Evolutionary conservation across 306 rosid genomes (phyloP).

Genomic region (Pterocarpus santalinus): DNA sequence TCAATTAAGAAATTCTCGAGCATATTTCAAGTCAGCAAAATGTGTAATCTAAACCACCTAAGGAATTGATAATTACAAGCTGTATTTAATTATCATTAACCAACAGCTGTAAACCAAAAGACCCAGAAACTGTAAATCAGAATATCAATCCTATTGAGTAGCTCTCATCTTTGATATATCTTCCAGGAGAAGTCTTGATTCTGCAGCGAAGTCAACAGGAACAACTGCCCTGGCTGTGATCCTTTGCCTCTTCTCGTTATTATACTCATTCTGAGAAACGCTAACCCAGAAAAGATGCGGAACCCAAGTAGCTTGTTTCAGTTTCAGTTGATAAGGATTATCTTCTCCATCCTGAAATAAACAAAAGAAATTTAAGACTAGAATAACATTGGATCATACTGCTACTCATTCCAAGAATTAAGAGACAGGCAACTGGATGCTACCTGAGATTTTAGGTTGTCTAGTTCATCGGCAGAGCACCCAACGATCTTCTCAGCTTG

Average conservation of each 20-base stretch:
- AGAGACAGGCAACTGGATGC: neutral
- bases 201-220: slow-evolving; percentile 86
- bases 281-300: slow-evolving; percentile 84
- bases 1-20: neutral
- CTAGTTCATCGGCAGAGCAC: slow-evolving; percentile 89
- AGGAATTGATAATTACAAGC: slow-evolving; percentile 49
- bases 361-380: neutral
- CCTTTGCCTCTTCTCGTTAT: slow-evolving; percentile 84
- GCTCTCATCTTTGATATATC: slow-evolving; percentile 75
- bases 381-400: neutral
- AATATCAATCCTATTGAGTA: slow-evolving; percentile 45
- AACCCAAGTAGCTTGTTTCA: slow-evolving; percentile 87
- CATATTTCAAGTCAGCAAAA: slow-evolving; percentile 40
- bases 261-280: slow-evolving; percentile 86
- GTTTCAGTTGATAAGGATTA: slow-evolving; percentile 58
- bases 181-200: slow-evolving; percentile 77
- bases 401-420: neutral
- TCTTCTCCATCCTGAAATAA: slow-evolving; percentile 68
- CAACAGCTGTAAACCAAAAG: slow-evolving; percentile 10
- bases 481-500: slow-evolving; percentile 85
- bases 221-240: slow-evolving; percentile 76
- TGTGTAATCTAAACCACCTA: slow-evolving; percentile 21
- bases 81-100: neutral
- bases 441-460: slow-evolving; percentile 74
- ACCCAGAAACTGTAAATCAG: slow-evolving; percentile 13